phyloP scores from a whole-genome alignment of 2,329 filamentous ascomycete species.

The Fusarium penzigii region DNA sequence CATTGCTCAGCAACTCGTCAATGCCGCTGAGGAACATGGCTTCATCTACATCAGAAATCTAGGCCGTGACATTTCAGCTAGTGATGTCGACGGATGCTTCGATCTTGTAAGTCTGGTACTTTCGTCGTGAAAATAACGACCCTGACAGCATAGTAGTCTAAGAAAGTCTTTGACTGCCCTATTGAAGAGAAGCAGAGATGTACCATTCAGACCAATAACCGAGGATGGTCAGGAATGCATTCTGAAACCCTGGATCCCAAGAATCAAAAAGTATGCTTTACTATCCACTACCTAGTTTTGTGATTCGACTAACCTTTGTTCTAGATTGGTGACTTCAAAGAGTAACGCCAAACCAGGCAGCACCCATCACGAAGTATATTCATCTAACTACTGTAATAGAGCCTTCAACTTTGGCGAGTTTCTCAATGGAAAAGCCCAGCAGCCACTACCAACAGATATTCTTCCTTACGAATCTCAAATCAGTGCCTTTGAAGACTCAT shows the following conservation, averaged over 20 bases:
- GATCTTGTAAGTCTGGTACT: constrained; percentile 56
- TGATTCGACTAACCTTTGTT: not conserved
- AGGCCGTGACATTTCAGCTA: constrained; percentile 65
- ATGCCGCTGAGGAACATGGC: constrained; percentile 79
- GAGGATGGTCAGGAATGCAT: constrained; percentile 87
- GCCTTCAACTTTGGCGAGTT: constrained; percentile 93
- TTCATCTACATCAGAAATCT: constrained; percentile 87
- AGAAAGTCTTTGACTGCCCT: constrained; percentile 70
- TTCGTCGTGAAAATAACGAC: not conserved
- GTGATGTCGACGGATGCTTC: constrained; percentile 72
- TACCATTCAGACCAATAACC: constrained; percentile 77
- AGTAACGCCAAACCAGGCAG: constrained; percentile 51
- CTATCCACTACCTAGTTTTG: not conserved
- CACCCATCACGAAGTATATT: not conserved
- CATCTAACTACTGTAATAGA: constrained; percentile 45
- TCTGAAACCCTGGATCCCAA: constrained; percentile 84
- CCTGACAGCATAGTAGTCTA: constrained; percentile 47
- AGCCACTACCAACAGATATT: constrained; percentile 72
- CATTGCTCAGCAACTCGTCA: constrained; percentile 69
- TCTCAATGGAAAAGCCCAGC: constrained; percentile 65
- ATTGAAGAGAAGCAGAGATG: constrained; percentile 72
- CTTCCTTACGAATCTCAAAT: constrained; percentile 60
- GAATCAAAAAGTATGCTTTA: constrained; percentile 65
- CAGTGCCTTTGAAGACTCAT: constrained; percentile 66
- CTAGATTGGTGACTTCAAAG: constrained; percentile 82